These are phyloP conservation scores for Candida methanosorbosa DNA, from an alignment of 805 yeast genomes.

Conservation along the genomic window DNA sequence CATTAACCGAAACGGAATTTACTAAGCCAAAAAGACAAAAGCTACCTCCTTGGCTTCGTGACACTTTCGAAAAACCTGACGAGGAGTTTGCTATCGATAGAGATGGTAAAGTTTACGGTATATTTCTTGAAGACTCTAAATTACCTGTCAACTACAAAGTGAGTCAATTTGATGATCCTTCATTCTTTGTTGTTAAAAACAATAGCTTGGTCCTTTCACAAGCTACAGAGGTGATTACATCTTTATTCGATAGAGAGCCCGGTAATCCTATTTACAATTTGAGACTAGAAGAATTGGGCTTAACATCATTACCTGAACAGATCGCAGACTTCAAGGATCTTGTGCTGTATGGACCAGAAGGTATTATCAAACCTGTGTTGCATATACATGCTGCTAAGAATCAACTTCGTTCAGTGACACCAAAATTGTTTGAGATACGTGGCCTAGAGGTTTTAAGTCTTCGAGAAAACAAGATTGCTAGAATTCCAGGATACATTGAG, in stretches of 20 bases:
- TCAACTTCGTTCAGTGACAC: slow-evolving; percentile 37
- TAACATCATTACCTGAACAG: slow-evolving; percentile 47
- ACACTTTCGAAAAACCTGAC: not conserved
- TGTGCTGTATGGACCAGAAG: slow-evolving; percentile 31
- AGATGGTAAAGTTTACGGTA: slow-evolving; percentile 30
- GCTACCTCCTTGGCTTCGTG: slow-evolving; percentile 1
- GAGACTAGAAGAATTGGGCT: slow-evolving; percentile 36
- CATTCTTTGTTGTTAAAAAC: slow-evolving; percentile 21
- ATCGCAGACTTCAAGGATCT: slow-evolving; percentile 47
- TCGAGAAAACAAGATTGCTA: slow-evolving; percentile 39
- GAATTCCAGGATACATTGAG: slow-evolving; percentile 39
- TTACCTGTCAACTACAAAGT: slow-evolving; percentile 21
- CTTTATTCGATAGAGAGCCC: slow-evolving; percentile 34
- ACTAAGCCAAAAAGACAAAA: slow-evolving; percentile 13
- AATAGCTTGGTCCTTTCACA: slow-evolving; percentile 12
- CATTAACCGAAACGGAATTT: slow-evolving; percentile 5
- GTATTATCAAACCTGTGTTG: slow-evolving; percentile 25
- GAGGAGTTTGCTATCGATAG: slow-evolving; percentile 41
- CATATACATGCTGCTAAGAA: slow-evolving; percentile 47
- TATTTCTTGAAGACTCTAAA: slow-evolving; percentile 17
- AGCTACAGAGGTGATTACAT: slow-evolving; percentile 34
- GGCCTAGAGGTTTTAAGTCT: slow-evolving; percentile 43
- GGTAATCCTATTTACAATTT: slow-evolving; percentile 30
- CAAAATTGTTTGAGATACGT: slow-evolving; percentile 39
- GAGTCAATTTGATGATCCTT: slow-evolving; percentile 24